Evolutionary conservation across 208 protist species (phyloP), one percentile per base, ranked within the genome.

Genomic region (Trypanosomatidae sp.): DNA sequence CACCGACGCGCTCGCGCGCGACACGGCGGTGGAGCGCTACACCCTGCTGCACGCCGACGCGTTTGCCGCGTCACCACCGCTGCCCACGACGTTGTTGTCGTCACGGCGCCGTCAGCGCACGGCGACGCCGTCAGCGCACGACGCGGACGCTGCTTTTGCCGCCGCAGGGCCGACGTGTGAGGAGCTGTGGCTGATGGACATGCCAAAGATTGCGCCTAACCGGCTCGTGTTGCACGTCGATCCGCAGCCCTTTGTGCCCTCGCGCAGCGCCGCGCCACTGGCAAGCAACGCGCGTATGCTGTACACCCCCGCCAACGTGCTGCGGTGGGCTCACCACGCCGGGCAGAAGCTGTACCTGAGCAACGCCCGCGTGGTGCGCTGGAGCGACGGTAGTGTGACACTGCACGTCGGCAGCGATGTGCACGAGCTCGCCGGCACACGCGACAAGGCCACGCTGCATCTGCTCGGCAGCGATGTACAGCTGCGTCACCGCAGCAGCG

Each of bases 201-300:
- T 93, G 84, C 80, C 84, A 0, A 73, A 67, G 23, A 88, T 93
- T 43, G 54, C 53, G 1, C 76, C 80, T 0, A 88, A 86, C 33
- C 76, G 84, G 6, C 84, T 89, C 47, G 77, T 70, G 3, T 48
- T 93, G 43, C 84, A 93, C 53, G 80, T 75, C 43, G 77, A 88
- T 41, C 84, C 84, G 1, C 64, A 68, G 25, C 73, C 77, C 6
- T 93, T 77, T 56, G 42, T 66, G 33, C 72, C 78, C 16, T 57
- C 66, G 4, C 28, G 41, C 5, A 71, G 58, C 55, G 50, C 32
- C 6, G 57, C 63, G 38, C n/a, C n/a, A n/a, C 51, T 88, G 15
- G 62, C 71, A 35, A 93, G 74, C 52, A 85, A 66, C 23, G 64
- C 69, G 7, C 67, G 68, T 23, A 70, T 64, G 58, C 61, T 93